These are phyloP conservation scores for Brassica rapa DNA, from an alignment of 345 rosid genomes.

Conservation along the genomic window DNA sequence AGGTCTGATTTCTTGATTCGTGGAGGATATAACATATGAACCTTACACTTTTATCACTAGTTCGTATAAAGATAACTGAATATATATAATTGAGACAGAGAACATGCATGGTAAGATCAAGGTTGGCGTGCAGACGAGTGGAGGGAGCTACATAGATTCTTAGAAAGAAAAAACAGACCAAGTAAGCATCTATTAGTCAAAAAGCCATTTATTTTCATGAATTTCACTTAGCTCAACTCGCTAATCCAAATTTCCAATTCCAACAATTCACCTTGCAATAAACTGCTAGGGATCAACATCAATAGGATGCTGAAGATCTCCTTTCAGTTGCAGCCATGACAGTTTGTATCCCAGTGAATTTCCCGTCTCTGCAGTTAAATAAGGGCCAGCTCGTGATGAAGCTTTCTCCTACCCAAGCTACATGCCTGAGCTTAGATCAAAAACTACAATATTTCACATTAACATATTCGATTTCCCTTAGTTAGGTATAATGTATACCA, in stretches of 20 bases:
- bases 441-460: too few relatives aligned
- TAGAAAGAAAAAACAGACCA: not conserved
- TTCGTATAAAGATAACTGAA: not conserved
- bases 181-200: not conserved
- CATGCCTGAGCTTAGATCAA: too few relatives aligned
- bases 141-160: not conserved
- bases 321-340: too few relatives aligned
- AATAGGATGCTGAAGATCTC: too few relatives aligned
- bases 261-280: not conserved
- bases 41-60: not conserved
- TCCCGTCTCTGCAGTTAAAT: too few relatives aligned
- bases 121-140: not conserved
- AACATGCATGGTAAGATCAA: not conserved
- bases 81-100: not conserved
- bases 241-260: not conserved
- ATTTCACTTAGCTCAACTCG: not conserved
- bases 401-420: too few relatives aligned
- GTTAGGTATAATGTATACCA: too few relatives aligned
- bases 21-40: not conserved
- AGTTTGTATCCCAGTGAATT: too few relatives aligned
- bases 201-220: not conserved
- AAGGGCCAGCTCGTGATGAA: too few relatives aligned
- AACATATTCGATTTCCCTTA: too few relatives aligned
- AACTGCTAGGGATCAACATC: not conserved
- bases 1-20: not conserved